Conservation (phyloP, 2,329 filamentous ascomycete genomes). For the Colletotrichum noveboracense region DNA sequence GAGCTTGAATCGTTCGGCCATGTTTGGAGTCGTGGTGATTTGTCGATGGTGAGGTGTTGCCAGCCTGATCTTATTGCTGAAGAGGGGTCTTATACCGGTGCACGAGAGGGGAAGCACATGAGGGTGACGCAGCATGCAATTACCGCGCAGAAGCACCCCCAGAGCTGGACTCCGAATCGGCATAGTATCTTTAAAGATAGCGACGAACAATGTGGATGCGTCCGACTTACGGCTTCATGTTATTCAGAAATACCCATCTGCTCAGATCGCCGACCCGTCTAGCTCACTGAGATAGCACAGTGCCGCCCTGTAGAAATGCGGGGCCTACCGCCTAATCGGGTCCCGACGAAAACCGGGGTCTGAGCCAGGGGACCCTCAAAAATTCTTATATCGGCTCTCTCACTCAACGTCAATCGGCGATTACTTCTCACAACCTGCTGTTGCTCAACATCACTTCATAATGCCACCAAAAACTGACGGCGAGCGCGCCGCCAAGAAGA, state of each 20-base stretch:
- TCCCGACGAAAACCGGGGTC: not conserved
- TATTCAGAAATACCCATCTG: not conserved
- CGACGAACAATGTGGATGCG: fast-evolving
- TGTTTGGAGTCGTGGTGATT: not conserved
- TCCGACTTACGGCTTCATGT: not conserved
- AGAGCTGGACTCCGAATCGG: not conserved
- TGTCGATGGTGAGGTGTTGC: not conserved
- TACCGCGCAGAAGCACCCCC: not conserved
- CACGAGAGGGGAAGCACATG: not conserved
- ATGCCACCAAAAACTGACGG: constrained; percentile 23
- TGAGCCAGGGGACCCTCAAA: constrained; percentile 6
- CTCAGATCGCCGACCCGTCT: too few species aligned
- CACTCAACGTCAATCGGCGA: not conserved
- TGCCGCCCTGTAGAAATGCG: not conserved
- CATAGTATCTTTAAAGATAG: not conserved
- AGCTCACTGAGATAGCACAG: not conserved
- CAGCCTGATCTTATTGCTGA: not conserved
- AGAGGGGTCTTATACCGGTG: not conserved
- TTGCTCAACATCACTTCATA: not conserved
- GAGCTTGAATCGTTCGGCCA: constrained; percentile 23
- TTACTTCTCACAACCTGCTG: too few species aligned
- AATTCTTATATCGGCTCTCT: not conserved
- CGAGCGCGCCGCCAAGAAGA: constrained; percentile 41
- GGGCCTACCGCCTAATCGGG: not conserved
- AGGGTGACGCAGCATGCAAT: not conserved